A percentile compares a stretch with the other conserved stretches of the same genome.
Evolutionary conservation across 768 basidiomycete genomes (phyloP).

Genomic region (Amanita pallidorosea): DNA sequence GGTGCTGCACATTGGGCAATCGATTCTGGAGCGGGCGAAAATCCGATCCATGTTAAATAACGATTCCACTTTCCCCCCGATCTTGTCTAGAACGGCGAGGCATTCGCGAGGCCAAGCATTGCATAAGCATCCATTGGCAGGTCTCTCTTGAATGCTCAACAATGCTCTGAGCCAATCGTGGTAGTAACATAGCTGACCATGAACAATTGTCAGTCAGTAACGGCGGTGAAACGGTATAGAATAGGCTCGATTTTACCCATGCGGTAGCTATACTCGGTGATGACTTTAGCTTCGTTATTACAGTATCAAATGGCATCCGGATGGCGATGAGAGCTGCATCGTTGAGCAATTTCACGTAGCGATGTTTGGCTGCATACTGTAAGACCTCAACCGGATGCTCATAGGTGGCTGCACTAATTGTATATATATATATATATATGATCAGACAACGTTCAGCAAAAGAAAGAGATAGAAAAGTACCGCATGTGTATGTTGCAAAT

Average conservation of each 20-base stretch:
- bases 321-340: not conserved
- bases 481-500: constrained; percentile 10
- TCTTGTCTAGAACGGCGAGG: not conserved
- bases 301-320: not conserved
- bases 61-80: not conserved
- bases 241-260: not conserved
- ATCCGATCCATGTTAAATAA: not conserved
- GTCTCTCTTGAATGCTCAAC: not conserved
- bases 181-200: not conserved
- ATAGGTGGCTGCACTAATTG: not conserved
- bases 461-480: constrained; percentile 2
- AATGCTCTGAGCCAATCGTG: not conserved
- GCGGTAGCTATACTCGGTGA: not conserved
- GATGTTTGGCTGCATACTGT: constrained; percentile 4
- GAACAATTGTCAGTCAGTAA: not conserved
- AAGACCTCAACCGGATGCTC: constrained; percentile 5
- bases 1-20: too few species aligned
- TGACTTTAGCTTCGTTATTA: not conserved
- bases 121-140: not conserved
- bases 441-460: not conserved
- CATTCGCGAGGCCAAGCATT: not conserved
- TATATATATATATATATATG: not conserved
- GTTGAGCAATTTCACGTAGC: not conserved
- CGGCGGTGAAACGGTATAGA: not conserved
- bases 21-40: too few species aligned